Base-by-base conservation (phyloP, 495 filamentous ascomycete genomes). In the Chlorociboria aeruginascens region DNA sequence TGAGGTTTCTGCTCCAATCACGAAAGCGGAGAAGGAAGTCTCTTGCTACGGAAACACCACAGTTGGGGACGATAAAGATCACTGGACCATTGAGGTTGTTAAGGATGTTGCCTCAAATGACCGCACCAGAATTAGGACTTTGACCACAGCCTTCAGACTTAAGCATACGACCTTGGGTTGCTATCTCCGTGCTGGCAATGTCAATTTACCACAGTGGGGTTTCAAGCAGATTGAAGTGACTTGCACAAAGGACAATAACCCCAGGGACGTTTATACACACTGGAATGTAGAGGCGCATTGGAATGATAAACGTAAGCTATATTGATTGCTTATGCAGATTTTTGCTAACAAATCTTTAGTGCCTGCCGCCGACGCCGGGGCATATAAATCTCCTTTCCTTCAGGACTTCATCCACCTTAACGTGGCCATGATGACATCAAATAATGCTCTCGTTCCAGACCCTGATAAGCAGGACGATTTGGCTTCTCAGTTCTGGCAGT, bases 401-500 rank as follows among this genome's bases (percentile, higher is more conserved):
- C 86, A 87, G 59, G 93, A 97, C 66, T 98, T 98, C 64, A 78
- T 98, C 56, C 92, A 98, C 62, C 63, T 98, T 40, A 98, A 98
- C 65, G 92, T 98, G 49, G 92, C 93, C 45, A 98, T 98, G 92
- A 96, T 97, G 93, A 98, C 92, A 13, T 97, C 93, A 11, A 98
- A 98, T 70, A 98, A 98, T 62, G 92, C 92, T 34, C 77, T 98
- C 16, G 89, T 98, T 37, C 92, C 92, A 9, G 93, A 98, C 59
- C 93, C 92, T 3, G 92, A 98, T 65, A 98, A 98, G 74, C 92
- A 97, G 66, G 92, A 98, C 61, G 92, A 98, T 61, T 74, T 98
- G 29, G 93, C 92, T 37, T 97, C 92, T 14, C 76, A 89, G 48
- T 95, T 89, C 70, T 98, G 92, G 92, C 90, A 98, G 65, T 98